phyloP scores from a whole-genome alignment of 345 rosid species.

The Ricinus communis region DNA sequence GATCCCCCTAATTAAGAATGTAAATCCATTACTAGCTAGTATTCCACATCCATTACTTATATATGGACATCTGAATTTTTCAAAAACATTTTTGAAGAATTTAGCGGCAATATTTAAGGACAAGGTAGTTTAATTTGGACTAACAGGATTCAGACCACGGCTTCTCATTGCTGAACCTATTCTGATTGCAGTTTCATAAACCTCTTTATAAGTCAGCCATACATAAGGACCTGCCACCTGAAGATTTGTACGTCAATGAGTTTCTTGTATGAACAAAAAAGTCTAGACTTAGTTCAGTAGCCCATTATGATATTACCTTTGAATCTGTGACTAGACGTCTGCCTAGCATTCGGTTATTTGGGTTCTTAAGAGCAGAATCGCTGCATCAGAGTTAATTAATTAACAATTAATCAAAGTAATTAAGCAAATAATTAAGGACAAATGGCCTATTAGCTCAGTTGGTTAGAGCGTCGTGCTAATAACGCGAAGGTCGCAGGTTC shows the following conservation, averaged over 20 bases:
- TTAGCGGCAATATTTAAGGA: too few relatives aligned
- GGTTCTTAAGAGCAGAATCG: constrained; percentile 46
- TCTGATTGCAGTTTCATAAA: constrained; percentile 53
- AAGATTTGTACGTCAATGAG: neutral
- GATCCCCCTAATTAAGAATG: constrained; percentile 58
- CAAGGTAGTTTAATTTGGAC: constrained; percentile 5
- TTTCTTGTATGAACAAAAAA: neutral
- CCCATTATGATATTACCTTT: constrained; percentile 41
- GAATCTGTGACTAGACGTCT: constrained; percentile 60
- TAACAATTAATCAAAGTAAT: neutral
- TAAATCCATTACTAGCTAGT: neutral
- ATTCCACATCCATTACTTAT: constrained; percentile 1
- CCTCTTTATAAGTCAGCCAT: constrained; percentile 83
- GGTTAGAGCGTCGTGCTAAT: constrained; percentile 40
- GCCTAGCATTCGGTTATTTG: constrained; percentile 68
- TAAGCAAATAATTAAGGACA: neutral
- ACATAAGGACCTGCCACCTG: constrained; percentile 76
- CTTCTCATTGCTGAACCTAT: constrained; percentile 76
- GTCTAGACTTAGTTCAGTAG: too few relatives aligned
- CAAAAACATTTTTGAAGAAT: too few relatives aligned
- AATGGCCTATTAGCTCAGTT: constrained; percentile 58
- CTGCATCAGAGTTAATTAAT: constrained; percentile 29
- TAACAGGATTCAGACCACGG: constrained; percentile 69
- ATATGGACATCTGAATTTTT: too few relatives aligned
- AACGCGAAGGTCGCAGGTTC: constrained; percentile 94